Evolutionary conservation across 768 basidiomycete species (phyloP), one percentile per base, ranked within the genome.

Genomic region (Mycena floridula): DNA sequence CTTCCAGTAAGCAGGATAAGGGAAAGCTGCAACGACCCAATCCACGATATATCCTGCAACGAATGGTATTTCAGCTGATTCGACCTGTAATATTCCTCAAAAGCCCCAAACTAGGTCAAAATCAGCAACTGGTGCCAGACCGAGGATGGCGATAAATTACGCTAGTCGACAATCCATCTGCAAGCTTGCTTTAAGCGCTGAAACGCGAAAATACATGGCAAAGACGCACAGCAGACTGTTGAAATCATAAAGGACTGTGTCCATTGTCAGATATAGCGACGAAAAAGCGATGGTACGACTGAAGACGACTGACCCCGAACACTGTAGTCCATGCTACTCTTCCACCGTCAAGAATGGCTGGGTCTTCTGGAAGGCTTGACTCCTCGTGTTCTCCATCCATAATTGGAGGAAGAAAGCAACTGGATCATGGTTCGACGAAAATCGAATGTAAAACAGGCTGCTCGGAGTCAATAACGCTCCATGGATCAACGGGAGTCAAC

Each of bases 11-110:
- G 43, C 21, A 56, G 42, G 4, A 56, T 28, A 23, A 54, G 43
- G 32, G 37, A 54, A 4, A 56, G 50, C 37, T 56, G 53, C 0
- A 56, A 25, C n/a, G 55, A 50, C n/a, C 55, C 55, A 13, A 56
- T 56, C 55, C 55, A 56, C 25, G 53, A 49, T 11, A 56, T 56
- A 22, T 47, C 40, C 35, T 48, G 49, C 22, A 50, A 37, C 8
- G 55, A 47, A 22, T 48, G 20, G 27, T 47, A 22, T 5, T 35
- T 40, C 6, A 56, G 46, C 36, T 54, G 55, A 38, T 56, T 48
- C 8, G 28, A 42, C 12, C 37, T 41, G 36, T 56, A 56, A 24
- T 51, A 41, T 18, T 50, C 27, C 32, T 55, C 44, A 25, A 53
- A 55, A 11, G 49, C 49, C 4, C 54, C 54, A 25, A 50, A 55